A percentile compares a stretch with the other conserved stretches of the same genome.
phyloP scores from a whole-genome alignment of 2,329 filamentous ascomycete species.

The Talaromyces funiculosus region DNA sequence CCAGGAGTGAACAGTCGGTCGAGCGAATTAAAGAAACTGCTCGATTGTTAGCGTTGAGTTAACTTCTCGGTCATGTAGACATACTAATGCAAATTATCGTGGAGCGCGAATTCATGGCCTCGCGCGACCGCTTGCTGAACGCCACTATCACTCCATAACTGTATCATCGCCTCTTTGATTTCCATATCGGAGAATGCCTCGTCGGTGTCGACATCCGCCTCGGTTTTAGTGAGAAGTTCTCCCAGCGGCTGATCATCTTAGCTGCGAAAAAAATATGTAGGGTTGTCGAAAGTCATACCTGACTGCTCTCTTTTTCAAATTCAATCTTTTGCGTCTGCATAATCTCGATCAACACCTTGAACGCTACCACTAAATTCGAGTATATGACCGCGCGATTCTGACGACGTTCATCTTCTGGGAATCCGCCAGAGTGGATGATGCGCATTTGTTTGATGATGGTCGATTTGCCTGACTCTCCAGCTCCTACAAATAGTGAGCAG shows the following conservation, averaged over 20 bases:
- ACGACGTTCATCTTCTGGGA: slow-evolving; percentile 80
- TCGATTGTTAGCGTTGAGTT: not conserved
- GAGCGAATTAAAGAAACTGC: slow-evolving; percentile 75
- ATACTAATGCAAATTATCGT: slow-evolving; percentile 93
- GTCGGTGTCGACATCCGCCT: slow-evolving; percentile 69
- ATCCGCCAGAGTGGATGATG: slow-evolving; percentile 90
- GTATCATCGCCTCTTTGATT: slow-evolving; percentile 70
- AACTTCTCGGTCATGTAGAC: slow-evolving; percentile 26
- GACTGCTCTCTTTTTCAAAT: slow-evolving; percentile 72
- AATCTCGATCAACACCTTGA: slow-evolving; percentile 82
- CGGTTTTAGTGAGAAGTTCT: slow-evolving; percentile 68
- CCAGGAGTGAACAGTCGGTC: slow-evolving; percentile 69
- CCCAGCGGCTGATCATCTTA: slow-evolving; percentile 60
- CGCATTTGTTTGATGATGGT: slow-evolving; percentile 99
- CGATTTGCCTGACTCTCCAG: slow-evolving; percentile 92
- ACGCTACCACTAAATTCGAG: slow-evolving; percentile 87
- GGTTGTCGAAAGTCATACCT: slow-evolving; percentile 48
- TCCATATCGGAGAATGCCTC: slow-evolving; percentile 64
- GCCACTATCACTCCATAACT: slow-evolving; percentile 75
- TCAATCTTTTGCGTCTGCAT: slow-evolving; percentile 79
- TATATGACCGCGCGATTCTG: slow-evolving; percentile 96
- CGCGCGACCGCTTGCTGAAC: slow-evolving; percentile 84
- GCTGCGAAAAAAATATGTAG: slow-evolving; percentile 7
- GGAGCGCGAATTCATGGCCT: slow-evolving; percentile 92
- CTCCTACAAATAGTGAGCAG: slow-evolving; percentile 52